These are phyloP conservation scores for Avena insularis DNA, from an alignment of 176 grass and related monocot species.

Conservation along the genomic window DNA sequence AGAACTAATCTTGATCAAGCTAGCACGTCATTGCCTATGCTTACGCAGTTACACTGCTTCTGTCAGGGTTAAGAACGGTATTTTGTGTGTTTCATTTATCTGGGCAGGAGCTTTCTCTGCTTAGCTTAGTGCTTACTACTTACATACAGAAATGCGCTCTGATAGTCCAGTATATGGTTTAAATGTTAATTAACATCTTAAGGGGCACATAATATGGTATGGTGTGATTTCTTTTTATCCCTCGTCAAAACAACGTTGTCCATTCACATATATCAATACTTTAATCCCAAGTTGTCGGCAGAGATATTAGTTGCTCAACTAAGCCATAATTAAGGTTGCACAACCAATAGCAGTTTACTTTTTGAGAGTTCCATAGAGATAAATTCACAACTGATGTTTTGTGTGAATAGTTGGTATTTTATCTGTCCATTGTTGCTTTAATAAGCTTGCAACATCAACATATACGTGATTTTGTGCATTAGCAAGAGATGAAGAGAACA, in stretches of 20 bases:
- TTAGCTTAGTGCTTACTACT: neutral
- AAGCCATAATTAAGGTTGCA: too few relatives aligned
- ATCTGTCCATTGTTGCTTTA: neutral
- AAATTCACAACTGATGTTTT: neutral
- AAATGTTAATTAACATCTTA: too few relatives aligned
- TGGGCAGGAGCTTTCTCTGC: neutral
- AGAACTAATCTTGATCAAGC: neutral
- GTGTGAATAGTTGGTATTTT: neutral
- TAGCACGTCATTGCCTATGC: neutral
- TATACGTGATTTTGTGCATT: neutral
- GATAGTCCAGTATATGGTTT: too few relatives aligned
- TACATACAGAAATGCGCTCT: too few relatives aligned
- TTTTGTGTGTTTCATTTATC: conserved; percentile 7
- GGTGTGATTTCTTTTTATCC: too few relatives aligned
- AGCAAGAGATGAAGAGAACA: neutral
- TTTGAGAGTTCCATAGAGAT: neutral
- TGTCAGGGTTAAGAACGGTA: neutral
- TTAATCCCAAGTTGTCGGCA: too few relatives aligned
- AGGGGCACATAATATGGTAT: too few relatives aligned
- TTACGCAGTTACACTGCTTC: neutral
- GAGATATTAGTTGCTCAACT: too few relatives aligned
- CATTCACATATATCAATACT: too few relatives aligned
- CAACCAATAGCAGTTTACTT: too few relatives aligned
- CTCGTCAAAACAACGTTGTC: too few relatives aligned
- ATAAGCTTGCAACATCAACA: neutral